A percentile compares a stretch with the other conserved stretches of the same genome.
These are phyloP conservation scores for Anisodus tanguticus DNA, from an alignment of 257 asterid genomes.

Conservation along the genomic window DNA sequence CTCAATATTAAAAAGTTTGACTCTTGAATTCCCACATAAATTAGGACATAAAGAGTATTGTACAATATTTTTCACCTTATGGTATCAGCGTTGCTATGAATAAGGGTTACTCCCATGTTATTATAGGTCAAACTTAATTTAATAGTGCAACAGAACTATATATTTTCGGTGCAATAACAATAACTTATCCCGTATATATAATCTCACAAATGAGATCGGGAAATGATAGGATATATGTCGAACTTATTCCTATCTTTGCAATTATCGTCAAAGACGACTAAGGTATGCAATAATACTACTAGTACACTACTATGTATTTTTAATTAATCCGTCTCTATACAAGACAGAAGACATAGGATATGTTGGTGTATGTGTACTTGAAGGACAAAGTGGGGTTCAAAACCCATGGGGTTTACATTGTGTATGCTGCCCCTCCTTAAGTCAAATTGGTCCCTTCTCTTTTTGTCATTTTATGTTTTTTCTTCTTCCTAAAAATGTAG, in stretches of 20 bases:
- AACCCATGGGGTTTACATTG: conserved; percentile 8
- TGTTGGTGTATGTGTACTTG: conserved; percentile 21
- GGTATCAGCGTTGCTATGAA: too few relatives aligned
- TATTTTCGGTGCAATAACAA: not conserved
- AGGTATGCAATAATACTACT: not conserved
- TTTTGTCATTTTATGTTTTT: not conserved
- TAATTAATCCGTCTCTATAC: not conserved
- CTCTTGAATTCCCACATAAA: not conserved
- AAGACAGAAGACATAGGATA: not conserved
- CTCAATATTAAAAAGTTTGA: not conserved
- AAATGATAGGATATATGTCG: too few relatives aligned
- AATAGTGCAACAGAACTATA: not conserved
- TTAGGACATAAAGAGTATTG: not conserved
- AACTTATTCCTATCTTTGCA: too few relatives aligned
- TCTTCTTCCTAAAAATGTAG: not conserved
- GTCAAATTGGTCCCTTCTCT: not conserved
- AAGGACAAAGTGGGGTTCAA: conserved; percentile 10
- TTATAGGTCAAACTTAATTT: not conserved
- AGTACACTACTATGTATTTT: not conserved
- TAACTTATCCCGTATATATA: too few relatives aligned
- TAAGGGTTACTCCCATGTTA: not conserved
- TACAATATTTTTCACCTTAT: too few relatives aligned
- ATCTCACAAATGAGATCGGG: too few relatives aligned
- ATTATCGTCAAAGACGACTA: not conserved
- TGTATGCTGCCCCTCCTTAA: not conserved